Conservation (phyloP, 257 asterid genomes). For the Solanum medicagineum region DNA sequence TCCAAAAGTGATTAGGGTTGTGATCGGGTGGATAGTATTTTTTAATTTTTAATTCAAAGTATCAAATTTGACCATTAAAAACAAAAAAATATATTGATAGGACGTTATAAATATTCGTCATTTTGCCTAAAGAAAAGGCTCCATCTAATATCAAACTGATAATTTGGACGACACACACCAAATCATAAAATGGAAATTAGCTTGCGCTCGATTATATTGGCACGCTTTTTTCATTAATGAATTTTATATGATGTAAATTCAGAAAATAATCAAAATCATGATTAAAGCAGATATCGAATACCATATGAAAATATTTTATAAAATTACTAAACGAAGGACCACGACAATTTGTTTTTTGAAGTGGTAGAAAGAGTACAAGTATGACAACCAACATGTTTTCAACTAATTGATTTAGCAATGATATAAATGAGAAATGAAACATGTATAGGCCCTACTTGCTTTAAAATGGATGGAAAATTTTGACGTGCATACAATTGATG, state of each 20-base stretch:
- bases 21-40: background rate
- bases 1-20: background rate
- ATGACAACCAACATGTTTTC: background rate
- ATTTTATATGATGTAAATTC: background rate
- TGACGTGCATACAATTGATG: background rate
- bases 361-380: background rate
- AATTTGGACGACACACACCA: background rate
- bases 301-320: background rate
- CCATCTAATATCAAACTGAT: background rate
- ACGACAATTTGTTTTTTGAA: background rate
- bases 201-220: background rate
- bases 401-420: background rate
- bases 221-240: background rate
- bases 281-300: background rate
- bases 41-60: background rate
- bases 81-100: background rate
- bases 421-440: background rate
- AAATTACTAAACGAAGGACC: background rate
- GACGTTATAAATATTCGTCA: background rate
- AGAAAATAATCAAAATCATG: background rate
- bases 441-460: background rate
- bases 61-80: background rate
- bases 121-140: background rate
- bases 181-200: background rate
- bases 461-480: background rate